Evolutionary conservation across 352 stramenopile genomes (phyloP), one percentile per base, ranked within the genome.

Genomic region (Phytophthora nicotianae): DNA sequence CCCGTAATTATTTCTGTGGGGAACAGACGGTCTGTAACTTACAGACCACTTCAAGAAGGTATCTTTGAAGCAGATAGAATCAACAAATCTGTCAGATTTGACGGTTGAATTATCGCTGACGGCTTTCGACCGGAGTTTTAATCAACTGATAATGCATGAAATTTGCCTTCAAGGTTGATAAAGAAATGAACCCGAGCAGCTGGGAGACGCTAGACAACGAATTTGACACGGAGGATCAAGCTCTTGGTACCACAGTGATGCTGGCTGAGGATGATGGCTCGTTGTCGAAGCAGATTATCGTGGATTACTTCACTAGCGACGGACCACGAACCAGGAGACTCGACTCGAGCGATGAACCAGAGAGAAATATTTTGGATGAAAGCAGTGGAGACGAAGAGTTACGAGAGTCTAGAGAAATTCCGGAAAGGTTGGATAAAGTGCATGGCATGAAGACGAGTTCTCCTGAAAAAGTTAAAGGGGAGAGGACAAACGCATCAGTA

Each of bases 261-360:
- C 33, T 74, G 10, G 19, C 56, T 24, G 61, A 70, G 5, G 56
- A 66, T 14, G 38, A 62, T 4, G 35, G 21, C 16, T 72, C 63
- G 20, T 23, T 77, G 27, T 72, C 65, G n/a, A 72, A 53, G 10
- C 61, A 66, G 29, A 47, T 77, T 35, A 77, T 77, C 43, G 16
- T 33, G n/a, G 43, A 75, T 29, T 74, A 75, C 41, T 75, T 77
- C 41, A 58, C 56, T 11, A 52, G 26, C 38, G 62, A 75, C 38
- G 62, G 62, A 48, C 58, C 45, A 40, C 32, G 23, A 54, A 33
- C 19, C 14, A 60, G 38, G 19, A 63, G 23, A 10, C 45, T 48
- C 2, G 37, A 32, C 38, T 45, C 17, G 6, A 56, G 21, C 5
- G 29, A 58, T 13, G 49, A 57, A 10, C 49, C 32, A 29, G 55